phyloP scores from a whole-genome alignment of 129 eudicot genomes.

The Calendula officinalis region DNA sequence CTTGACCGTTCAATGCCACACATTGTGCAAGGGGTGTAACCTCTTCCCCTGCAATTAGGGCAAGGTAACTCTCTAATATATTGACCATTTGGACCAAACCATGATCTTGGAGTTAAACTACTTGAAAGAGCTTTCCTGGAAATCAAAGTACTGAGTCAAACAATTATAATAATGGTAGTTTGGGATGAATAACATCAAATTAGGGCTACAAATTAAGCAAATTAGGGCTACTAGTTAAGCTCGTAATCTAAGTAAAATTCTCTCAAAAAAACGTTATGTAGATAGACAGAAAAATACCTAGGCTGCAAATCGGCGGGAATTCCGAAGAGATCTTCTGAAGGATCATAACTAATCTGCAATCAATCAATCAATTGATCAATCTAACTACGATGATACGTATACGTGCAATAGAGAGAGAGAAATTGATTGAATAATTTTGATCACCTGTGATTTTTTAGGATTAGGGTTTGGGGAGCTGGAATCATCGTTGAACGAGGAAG shows the following conservation, averaged over 20 bases:
- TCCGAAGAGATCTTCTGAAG: slow-evolving; percentile 89
- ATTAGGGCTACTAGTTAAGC: slow-evolving; percentile 7
- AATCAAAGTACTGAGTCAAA: not conserved
- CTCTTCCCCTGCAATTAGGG: slow-evolving; percentile 99
- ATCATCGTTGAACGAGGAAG: slow-evolving; percentile 55
- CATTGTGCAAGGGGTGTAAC: slow-evolving; percentile 80
- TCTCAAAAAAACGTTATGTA: no score
- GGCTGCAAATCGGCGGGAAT: slow-evolving; percentile 57
- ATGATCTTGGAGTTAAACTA: slow-evolving; percentile 66
- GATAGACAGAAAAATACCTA: slow-evolving; percentile 35
- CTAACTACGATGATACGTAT: not conserved
- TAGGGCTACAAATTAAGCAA: not conserved
- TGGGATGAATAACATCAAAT: not conserved
- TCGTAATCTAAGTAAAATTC: not conserved
- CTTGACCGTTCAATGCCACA: slow-evolving; percentile 95
- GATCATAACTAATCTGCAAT: slow-evolving; percentile 70
- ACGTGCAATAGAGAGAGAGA: not conserved
- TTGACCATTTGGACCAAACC: slow-evolving; percentile 99
- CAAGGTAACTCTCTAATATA: slow-evolving; percentile 93
- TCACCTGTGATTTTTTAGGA: slow-evolving; percentile 45
- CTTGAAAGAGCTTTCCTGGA: slow-evolving; percentile 58
- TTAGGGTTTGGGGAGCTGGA: slow-evolving; percentile 29
- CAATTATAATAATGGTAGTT: not conserved
- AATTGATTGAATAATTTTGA: not conserved
- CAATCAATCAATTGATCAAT: slow-evolving; percentile 6